These are phyloP conservation scores for Fusarium virguliforme DNA, from an alignment of 2,329 filamentous ascomycete genomes.

Conservation along the genomic window DNA sequence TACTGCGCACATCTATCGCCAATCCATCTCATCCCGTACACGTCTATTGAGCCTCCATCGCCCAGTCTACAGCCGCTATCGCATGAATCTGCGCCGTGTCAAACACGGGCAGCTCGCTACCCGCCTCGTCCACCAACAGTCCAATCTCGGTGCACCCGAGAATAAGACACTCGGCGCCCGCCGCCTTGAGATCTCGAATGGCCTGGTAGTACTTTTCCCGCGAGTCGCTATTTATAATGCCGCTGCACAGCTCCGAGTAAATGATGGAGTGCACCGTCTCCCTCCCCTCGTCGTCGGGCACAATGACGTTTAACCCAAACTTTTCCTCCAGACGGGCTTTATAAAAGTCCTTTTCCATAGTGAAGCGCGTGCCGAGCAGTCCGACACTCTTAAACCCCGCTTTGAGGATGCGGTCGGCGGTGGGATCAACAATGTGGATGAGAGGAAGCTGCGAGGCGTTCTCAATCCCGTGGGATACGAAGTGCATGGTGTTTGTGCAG, in stretches of 20 bases:
- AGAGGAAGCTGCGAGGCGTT: slow-evolving; percentile 33
- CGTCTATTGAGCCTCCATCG: slow-evolving; percentile 26
- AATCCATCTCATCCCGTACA: too few species aligned
- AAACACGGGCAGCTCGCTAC: slow-evolving; percentile 42
- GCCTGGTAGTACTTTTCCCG: slow-evolving; percentile 28
- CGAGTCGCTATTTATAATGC: slow-evolving; percentile 35
- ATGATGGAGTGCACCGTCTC: slow-evolving; percentile 40
- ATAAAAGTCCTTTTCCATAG: slow-evolving; percentile 50
- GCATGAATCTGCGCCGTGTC: slow-evolving; percentile 49
- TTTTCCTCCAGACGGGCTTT: slow-evolving; percentile 33
- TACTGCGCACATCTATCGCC: too few species aligned
- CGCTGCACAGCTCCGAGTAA: slow-evolving; percentile 47
- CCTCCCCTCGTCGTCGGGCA: slow-evolving; percentile 19
- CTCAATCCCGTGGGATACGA: slow-evolving; percentile 37
- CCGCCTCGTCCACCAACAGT: slow-evolving; percentile 31
- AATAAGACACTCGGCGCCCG: slow-evolving; percentile 45
- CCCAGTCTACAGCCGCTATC: slow-evolving; percentile 47
- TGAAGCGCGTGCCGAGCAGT: slow-evolving; percentile 46
- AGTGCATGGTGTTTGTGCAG: slow-evolving; percentile 51
- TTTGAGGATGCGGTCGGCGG: slow-evolving; percentile 31
- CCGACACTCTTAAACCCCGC: slow-evolving; percentile 38
- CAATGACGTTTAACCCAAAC: slow-evolving; percentile 31
- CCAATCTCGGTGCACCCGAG: slow-evolving; percentile 51
- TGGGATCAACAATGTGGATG: slow-evolving; percentile 49
- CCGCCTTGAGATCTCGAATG: slow-evolving; percentile 27